Evolutionary conservation across 2,329 filamentous ascomycete species (phyloP), one percentile per base, ranked within the genome.

Genomic region (Beauveria sp.): DNA sequence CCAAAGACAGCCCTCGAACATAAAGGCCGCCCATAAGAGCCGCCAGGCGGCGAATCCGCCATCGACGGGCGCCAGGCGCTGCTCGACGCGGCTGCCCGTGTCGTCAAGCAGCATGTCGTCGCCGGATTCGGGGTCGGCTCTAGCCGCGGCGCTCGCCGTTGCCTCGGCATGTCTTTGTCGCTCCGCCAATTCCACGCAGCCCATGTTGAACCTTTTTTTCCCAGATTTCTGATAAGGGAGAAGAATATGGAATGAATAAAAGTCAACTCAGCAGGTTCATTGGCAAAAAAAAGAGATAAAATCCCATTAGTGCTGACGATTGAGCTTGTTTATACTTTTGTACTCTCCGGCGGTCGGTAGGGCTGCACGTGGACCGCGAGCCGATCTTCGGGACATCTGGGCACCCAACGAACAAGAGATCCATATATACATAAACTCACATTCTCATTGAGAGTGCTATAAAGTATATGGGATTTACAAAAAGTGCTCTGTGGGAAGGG

Each of bases 1-100:
- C 67, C 67, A 69, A 48, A 69, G 64, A 6, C 67, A 41, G 2
- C 65, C 66, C 43, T 69, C 67, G 48, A 69, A 66, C 28, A 67
- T 60, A 22, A 69, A 67, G 9, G 63, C 66, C 2, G 63, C 66
- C 20, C 61, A 55, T n/a, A 69, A 64, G 5, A 68, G 59, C 3
- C 34, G 53, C 67, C 67, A 69, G 22, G 67, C 67, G 48, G 64
- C 66, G 2, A 64, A 22, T 52, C 66, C 64, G 52, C 66, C 41
- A 62, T 72, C 67, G 55, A 67, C 59, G 64, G 30, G 71, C 43
- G 55, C 22, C 30, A 58, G 55, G 20, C 43, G 55, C 46, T 58
- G 55, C 34, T 58, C 55, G 24, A 50, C 5, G 43, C 43, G 43
- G 43, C 43, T 47, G 12, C 8, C 28, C 12, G 44, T 9, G 20